Percentiles rank a stretch among this genome's conserved stretches.
Evolutionary conservation across 345 rosid species (phyloP).

Genomic region (Linum lewisii): DNA sequence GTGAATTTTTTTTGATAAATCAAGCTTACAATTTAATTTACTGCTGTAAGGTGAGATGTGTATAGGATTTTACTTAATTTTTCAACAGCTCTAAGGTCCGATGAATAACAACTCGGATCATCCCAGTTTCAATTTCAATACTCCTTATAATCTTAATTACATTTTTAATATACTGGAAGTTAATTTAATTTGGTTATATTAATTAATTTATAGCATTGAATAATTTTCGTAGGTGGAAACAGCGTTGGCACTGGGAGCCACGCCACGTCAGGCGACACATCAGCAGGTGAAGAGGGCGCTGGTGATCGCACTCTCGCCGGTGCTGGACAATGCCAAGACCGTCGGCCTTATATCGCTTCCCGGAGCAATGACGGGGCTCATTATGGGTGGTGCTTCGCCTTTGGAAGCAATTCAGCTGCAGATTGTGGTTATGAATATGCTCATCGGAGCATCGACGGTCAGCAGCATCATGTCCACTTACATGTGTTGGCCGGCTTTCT

Average conservation of each 20-base stretch:
- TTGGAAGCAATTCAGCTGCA: slow-evolving; percentile 84
- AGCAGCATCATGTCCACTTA: slow-evolving; percentile 77
- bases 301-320: slow-evolving; percentile 79
- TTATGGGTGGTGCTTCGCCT: slow-evolving; percentile 96
- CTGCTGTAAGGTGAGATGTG: no score
- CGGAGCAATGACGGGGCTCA: slow-evolving; percentile 86
- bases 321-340: slow-evolving; percentile 79
- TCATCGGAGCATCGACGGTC: slow-evolving; percentile 65
- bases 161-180: no score
- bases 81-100: no score
- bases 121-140: no score
- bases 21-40: no score
- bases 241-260: slow-evolving; percentile 82
- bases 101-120: no score
- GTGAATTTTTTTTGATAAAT: no score
- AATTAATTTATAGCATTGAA: no score
- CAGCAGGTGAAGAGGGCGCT: slow-evolving; percentile 70
- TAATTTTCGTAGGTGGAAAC: slow-evolving; percentile 85
- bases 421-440: slow-evolving; percentile 96
- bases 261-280: slow-evolving; percentile 63
- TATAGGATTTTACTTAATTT: no score
- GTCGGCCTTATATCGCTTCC: slow-evolving; percentile 90
- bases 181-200: no score
- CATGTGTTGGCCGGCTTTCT: slow-evolving; percentile 86
- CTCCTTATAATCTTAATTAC: no score